Conservation (phyloP, 306 rosid genomes). For the Inga laurina region DNA sequence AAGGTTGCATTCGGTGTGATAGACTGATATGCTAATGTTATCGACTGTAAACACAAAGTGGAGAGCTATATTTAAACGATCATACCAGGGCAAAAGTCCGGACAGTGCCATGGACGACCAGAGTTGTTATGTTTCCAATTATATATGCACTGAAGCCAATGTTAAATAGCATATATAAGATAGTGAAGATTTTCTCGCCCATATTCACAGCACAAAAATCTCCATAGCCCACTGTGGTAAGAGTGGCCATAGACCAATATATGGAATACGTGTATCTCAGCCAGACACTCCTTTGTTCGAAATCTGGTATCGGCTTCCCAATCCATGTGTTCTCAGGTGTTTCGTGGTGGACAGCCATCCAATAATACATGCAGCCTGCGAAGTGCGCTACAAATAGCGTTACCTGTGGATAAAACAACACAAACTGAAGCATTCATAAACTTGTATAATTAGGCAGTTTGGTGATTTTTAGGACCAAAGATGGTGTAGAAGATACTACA, state of each 20-base stretch:
- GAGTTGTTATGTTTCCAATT: conserved; percentile 88
- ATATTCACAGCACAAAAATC: conserved; percentile 80
- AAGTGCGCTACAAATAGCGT: conserved; percentile 80
- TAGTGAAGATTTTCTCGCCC: conserved; percentile 70
- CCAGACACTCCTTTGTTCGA: conserved; percentile 54
- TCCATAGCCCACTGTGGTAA: conserved; percentile 89
- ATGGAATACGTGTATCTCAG: conserved; percentile 71
- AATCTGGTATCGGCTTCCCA: conserved; percentile 50
- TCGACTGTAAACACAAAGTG: conserved; percentile 15
- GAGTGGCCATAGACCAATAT: conserved; percentile 84
- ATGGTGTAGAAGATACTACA: not conserved
- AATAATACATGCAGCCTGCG: conserved; percentile 83
- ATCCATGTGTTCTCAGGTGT: conserved; percentile 65
- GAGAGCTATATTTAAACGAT: conserved; percentile 13
- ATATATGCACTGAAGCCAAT: conserved; percentile 86
- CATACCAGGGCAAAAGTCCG: conserved; percentile 54
- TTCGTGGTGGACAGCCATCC: conserved; percentile 69
- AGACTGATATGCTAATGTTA: conserved; percentile 16
- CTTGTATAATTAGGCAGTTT: conserved; percentile 5
- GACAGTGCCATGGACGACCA: conserved; percentile 73
- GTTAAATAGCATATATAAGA: conserved; percentile 81
- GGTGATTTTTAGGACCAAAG: not conserved
- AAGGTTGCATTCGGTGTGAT: not conserved
- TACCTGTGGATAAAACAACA: conserved; percentile 51
- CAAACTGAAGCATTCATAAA: conserved; percentile 17